phyloP scores from a whole-genome alignment of 139 green algal species.

The Pleodorina starrii region DNA sequence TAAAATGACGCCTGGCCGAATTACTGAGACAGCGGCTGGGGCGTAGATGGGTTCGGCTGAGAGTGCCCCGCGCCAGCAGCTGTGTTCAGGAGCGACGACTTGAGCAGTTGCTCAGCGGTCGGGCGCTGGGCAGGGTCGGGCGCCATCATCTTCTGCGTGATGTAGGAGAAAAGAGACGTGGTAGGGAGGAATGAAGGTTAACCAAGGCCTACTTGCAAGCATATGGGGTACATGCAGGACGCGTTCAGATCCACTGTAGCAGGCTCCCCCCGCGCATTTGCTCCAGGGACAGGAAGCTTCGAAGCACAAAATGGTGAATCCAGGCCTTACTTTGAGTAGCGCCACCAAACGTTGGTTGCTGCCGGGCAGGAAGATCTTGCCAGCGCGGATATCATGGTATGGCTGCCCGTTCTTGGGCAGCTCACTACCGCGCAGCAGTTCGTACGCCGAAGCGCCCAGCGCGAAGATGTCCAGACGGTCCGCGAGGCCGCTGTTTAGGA shows the following conservation, averaged over 20 bases:
- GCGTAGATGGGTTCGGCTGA: neutral
- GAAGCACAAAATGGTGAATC: too few relatives aligned
- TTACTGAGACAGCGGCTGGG: neutral
- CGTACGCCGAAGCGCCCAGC: slow-evolving; percentile 88
- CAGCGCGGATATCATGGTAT: slow-evolving; percentile 74
- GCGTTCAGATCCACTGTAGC: too few relatives aligned
- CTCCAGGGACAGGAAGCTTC: too few relatives aligned
- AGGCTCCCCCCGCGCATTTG: too few relatives aligned
- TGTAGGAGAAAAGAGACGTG: too few relatives aligned
- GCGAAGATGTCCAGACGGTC: slow-evolving; percentile 94
- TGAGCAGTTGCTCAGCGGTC: slow-evolving; percentile 60
- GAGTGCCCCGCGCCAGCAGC: neutral
- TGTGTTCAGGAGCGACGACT: neutral
- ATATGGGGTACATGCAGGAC: too few relatives aligned
- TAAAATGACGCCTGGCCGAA: too few relatives aligned
- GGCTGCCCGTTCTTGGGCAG: slow-evolving; percentile 69
- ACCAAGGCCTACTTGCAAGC: too few relatives aligned
- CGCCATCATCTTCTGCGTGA: slow-evolving; percentile 70
- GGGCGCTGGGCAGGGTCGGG: slow-evolving; percentile 74
- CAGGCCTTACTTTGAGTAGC: slow-evolving; percentile 73
- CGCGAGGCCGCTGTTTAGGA: slow-evolving; percentile 58
- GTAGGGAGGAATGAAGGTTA: too few relatives aligned
- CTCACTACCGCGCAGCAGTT: slow-evolving; percentile 74
- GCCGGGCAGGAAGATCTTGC: slow-evolving; percentile 77
- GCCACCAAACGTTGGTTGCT: slow-evolving; percentile 55